These are phyloP conservation scores for Brettanomyces sp. DNA, from an alignment of 805 yeast species.

Conservation along the genomic window DNA sequence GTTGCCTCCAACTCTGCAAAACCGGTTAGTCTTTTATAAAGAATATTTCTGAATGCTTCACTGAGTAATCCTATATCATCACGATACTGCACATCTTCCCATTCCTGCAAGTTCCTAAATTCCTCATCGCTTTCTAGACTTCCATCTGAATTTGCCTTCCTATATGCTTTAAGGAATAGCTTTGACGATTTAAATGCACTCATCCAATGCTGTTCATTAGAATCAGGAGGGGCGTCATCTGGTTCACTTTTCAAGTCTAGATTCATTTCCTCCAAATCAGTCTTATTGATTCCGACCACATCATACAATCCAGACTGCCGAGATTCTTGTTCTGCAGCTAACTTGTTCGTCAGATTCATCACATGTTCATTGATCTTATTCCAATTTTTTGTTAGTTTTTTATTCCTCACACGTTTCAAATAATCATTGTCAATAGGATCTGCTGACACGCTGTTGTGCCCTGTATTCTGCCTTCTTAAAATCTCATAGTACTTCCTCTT, in stretches of 20 bases:
- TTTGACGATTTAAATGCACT: not conserved
- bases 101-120: slow-evolving; percentile 14
- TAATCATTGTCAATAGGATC: slow-evolving; percentile 14
- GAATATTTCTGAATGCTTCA: slow-evolving; percentile 8
- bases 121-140: slow-evolving; percentile 9
- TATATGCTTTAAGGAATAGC: slow-evolving; percentile 11
- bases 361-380: slow-evolving; percentile 29
- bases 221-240: slow-evolving; percentile 6
- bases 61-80: slow-evolving; percentile 12
- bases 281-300: slow-evolving; percentile 29
- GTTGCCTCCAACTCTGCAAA: not conserved
- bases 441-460: not conserved
- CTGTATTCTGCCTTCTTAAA: slow-evolving; percentile 5
- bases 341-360: slow-evolving; percentile 9
- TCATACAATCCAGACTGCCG: slow-evolving; percentile 2
- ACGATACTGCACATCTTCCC: slow-evolving; percentile 11
- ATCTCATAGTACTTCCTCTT: slow-evolving; percentile 32
- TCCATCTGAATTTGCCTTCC: slow-evolving; percentile 4
- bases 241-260: slow-evolving; percentile 16
- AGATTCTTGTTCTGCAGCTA: slow-evolving; percentile 11
- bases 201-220: slow-evolving; percentile 2
- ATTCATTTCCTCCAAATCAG: slow-evolving; percentile 37
- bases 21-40: not conserved
- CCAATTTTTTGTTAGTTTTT: slow-evolving; percentile 31
- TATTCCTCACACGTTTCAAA: slow-evolving; percentile 15